Evolutionary conservation across 2,329 filamentous ascomycete species (phyloP), one percentile per base, ranked within the genome.

Genomic region (Leptographium lundbergii): DNA sequence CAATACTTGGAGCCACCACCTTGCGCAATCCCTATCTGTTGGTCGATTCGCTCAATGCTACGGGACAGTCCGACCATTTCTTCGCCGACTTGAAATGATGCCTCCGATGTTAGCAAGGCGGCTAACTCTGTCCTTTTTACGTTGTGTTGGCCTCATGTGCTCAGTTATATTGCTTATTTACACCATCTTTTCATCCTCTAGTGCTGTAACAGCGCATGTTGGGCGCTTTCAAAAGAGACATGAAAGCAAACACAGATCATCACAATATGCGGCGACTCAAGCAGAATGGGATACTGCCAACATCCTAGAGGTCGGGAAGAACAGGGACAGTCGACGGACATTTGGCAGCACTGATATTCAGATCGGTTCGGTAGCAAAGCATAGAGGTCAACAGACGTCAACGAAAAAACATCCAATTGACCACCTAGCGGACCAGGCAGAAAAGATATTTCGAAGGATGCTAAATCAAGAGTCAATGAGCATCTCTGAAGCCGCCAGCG

Each of bases 401-500:
- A 24, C n/a, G 25, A 32, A 39, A 54, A 72, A 59, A 22, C 78
- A 82, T 62, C 77, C 79, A n/a, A 81, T 82, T 62, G 73, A 76
- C 63, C 68, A 70, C 42, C 72, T 81, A 50, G 78, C 81, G 63
- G 66, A 68, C 50, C 71, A 75, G 6, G 77, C 78, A 57, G 74
- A 75, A 55, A 65, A 68, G 39, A 68, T 69, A 19, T 78, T 79
- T 62, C 70, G 73, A 17, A 63, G 66, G 10, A 63, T 75, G 29
- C 68, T 81, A 22, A 65, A 71, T 17, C 71, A 73, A 39, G 73
- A 76, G 61, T 81, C 80, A 39, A 69, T 69, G 60, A 74, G 75
- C 19, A 69, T 86, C 56, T 68, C 71, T 11, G 73, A 77, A 17
- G 79, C 81, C 6, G 80, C 83, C 0, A 71, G 72, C 4, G 77